phyloP scores from a whole-genome alignment of 1,284 basidiomycete species.

The Grifola frondosa region DNA sequence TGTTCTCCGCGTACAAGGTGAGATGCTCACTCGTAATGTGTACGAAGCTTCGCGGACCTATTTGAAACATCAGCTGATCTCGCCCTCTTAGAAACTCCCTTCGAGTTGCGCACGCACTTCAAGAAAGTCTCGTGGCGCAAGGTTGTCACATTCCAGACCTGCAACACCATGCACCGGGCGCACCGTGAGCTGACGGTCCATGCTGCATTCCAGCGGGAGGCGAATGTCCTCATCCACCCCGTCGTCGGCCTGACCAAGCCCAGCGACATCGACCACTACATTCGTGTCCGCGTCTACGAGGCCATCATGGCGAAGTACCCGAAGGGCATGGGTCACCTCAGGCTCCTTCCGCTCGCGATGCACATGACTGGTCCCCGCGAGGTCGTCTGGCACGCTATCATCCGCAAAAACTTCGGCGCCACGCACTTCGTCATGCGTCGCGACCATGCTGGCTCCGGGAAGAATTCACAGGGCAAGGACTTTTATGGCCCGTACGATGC shows the following conservation, averaged over 20 bases:
- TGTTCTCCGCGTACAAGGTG: slow-evolving; percentile 92
- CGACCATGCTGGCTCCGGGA: slow-evolving; percentile 94
- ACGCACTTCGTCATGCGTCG: slow-evolving; percentile 98
- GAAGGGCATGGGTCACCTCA: slow-evolving; percentile 68
- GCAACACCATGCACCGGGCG: slow-evolving; percentile 98
- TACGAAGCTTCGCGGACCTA: background rate
- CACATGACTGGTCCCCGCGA: slow-evolving; percentile 96
- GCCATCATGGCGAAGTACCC: slow-evolving; percentile 97
- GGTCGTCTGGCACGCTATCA: slow-evolving; percentile 98
- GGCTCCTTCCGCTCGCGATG: no score
- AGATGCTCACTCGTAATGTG: slow-evolving; percentile 5
- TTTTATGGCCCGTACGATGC: slow-evolving; percentile 97
- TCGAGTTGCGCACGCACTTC: slow-evolving; percentile 43
- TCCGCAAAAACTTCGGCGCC: slow-evolving; percentile 97
- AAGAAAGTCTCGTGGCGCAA: slow-evolving; percentile 98
- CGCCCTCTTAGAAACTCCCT: slow-evolving; percentile 90
- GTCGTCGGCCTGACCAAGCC: slow-evolving; percentile 98
- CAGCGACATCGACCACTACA: slow-evolving; percentile 96
- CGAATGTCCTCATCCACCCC: slow-evolving; percentile 96
- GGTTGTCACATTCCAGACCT: slow-evolving; percentile 93
- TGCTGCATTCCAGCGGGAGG: slow-evolving; percentile 91
- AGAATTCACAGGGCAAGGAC: slow-evolving; percentile 92
- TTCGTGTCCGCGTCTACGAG: slow-evolving; percentile 89
- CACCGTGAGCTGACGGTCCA: slow-evolving; percentile 96
- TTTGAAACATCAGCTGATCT: slow-evolving; percentile 81